phyloP scores from a whole-genome alignment of 164 flowering plant species.

The Macadamia integrifolia region DNA sequence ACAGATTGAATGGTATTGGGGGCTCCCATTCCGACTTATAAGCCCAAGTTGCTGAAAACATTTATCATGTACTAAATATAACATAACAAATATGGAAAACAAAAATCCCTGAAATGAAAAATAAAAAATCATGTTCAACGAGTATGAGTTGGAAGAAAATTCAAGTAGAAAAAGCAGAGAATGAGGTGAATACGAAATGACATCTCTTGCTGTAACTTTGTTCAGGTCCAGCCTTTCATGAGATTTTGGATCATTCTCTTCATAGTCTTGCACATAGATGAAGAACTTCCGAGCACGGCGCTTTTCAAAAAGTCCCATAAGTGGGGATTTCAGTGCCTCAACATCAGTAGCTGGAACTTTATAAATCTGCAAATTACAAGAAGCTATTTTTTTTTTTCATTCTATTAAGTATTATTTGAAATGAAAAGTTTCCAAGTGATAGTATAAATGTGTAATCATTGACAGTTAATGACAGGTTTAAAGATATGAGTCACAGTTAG shows the following conservation, averaged over 20 bases:
- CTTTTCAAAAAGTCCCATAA: slow-evolving; percentile 96
- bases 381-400: neutral
- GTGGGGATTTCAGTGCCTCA: slow-evolving; percentile 86
- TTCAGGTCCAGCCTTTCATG: slow-evolving; percentile 84
- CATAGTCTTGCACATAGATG: slow-evolving; percentile 90
- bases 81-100: neutral
- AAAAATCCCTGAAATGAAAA: neutral
- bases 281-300: slow-evolving; percentile 91
- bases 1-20: no score
- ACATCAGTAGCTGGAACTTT: slow-evolving; percentile 98
- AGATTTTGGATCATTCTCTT: slow-evolving; percentile 82
- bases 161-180: neutral
- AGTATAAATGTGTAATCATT: neutral
- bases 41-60: no score
- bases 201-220: slow-evolving; percentile 69
- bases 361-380: slow-evolving; percentile 45
- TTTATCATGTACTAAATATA: no score
- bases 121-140: neutral
- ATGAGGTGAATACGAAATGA: slow-evolving; percentile 53
- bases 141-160: neutral
- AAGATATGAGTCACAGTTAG: neutral
- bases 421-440: neutral
- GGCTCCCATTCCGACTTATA: no score
- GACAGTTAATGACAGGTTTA: neutral
- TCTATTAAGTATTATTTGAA: neutral